Evolutionary conservation across 176 grass and related monocot species (phyloP).

Genomic region (Coix lacrymajobi): DNA sequence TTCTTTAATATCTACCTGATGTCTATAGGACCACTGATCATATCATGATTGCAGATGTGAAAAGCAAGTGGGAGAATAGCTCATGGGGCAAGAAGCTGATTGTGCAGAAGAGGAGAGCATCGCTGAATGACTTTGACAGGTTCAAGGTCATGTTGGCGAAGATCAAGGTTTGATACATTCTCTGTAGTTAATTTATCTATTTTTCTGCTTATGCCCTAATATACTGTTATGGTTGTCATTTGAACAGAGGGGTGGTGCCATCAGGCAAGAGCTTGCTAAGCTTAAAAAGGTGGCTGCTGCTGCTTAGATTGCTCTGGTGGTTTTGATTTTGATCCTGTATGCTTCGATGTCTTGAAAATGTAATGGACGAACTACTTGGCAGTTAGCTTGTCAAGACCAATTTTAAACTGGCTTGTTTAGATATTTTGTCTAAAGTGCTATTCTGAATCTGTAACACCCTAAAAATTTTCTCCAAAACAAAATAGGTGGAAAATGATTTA

Average conservation of each 20-base stretch:
- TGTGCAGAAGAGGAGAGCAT: constrained; percentile 93
- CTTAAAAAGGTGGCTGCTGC: neutral
- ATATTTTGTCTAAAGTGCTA: neutral
- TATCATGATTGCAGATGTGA: constrained; percentile 63
- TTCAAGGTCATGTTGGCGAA: constrained; percentile 97
- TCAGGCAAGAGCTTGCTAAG: neutral
- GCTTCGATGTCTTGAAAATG: neutral
- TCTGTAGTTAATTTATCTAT: neutral
- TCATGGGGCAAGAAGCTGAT: constrained; percentile 97
- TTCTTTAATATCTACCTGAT: neutral
- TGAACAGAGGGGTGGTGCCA: constrained; percentile 2
- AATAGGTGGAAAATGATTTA: too few relatives aligned
- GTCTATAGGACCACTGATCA: neutral
- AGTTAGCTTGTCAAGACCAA: neutral
- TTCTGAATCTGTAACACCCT: neutral
- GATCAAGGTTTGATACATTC: constrained; percentile 62
- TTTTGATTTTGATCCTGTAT: constrained; percentile 16
- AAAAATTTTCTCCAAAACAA: too few relatives aligned
- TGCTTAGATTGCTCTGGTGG: neutral
- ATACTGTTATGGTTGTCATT: neutral
- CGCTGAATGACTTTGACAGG: constrained; percentile 93
- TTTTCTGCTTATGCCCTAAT: neutral
- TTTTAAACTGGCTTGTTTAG: constrained; percentile 11
- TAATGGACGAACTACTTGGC: neutral
- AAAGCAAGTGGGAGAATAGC: constrained; percentile 94